phyloP scores from a whole-genome alignment of 2,329 filamentous ascomycete genomes.

The Cladosporium austrohemisphaericum region DNA sequence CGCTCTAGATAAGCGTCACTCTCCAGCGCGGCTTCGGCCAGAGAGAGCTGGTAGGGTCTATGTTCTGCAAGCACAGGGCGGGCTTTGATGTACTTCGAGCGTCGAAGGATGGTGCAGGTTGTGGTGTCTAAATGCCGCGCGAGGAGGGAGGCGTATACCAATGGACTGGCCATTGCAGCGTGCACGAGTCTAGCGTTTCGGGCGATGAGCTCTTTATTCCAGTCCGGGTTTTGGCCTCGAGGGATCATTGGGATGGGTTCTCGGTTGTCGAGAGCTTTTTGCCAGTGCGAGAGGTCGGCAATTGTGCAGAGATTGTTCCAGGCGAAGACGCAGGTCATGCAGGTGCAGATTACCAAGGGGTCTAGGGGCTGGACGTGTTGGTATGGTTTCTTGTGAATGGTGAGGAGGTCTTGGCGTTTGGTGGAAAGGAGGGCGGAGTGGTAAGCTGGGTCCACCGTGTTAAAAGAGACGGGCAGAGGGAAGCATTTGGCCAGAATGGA shows the following conservation, averaged over 20 bases:
- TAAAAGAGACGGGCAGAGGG: conserved; percentile 46
- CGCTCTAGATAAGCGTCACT: conserved; percentile 52
- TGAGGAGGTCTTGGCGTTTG: conserved; percentile 42
- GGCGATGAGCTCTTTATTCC: conserved; percentile 49
- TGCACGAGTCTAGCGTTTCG: conserved; percentile 44
- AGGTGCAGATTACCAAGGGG: conserved; percentile 51
- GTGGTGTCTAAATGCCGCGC: conserved; percentile 49
- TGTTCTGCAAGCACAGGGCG: conserved; percentile 40
- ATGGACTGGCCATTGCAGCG: conserved; percentile 44
- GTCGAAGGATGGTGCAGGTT: conserved; percentile 44
- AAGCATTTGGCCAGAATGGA: conserved; percentile 51
- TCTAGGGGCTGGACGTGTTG: conserved; percentile 51
- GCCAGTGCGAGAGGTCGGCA: conserved; percentile 57
- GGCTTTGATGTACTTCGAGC: conserved; percentile 34
- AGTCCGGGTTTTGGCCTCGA: conserved; percentile 45
- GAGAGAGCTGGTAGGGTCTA: conserved; percentile 47
- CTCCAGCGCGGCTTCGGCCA: conserved; percentile 43
- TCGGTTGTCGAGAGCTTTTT: conserved; percentile 48
- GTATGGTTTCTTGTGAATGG: conserved; percentile 50
- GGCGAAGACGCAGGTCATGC: conserved; percentile 52
- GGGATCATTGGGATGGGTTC: conserved; percentile 52
- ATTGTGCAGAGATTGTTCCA: conserved; percentile 56
- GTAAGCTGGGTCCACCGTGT: conserved; percentile 35
- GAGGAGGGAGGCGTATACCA: conserved; percentile 51
- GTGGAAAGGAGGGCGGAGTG: conserved; percentile 39